phyloP scores from a whole-genome alignment of 345 rosid genomes.

The Dimocarpus longan region DNA sequence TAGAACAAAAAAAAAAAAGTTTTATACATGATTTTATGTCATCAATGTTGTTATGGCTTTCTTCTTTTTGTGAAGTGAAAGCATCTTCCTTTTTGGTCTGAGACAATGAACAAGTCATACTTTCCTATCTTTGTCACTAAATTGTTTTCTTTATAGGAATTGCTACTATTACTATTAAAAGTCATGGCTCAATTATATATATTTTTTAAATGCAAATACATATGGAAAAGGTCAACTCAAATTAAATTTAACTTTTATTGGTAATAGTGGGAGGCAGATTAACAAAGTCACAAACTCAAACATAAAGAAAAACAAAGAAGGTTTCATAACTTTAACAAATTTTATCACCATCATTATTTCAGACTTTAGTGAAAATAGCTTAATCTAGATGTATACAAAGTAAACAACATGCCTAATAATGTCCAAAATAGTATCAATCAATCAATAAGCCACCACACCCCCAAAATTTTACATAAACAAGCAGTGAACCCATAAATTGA shows the following conservation, averaged over 20 bases:
- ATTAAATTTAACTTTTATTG: neutral
- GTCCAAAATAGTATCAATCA: too few species aligned
- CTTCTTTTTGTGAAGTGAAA: neutral
- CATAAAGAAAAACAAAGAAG: too few species aligned
- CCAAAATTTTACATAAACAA: too few species aligned
- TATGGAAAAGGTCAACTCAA: neutral
- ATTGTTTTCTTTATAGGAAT: too few species aligned
- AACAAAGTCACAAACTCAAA: neutral
- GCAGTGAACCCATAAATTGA: too few species aligned
- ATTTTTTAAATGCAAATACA: too few species aligned
- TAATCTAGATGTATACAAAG: too few species aligned
- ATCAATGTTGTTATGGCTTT: neutral
- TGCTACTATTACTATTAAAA: neutral
- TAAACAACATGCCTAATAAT: too few species aligned
- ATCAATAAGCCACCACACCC: too few species aligned
- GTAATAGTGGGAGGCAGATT: constrained; percentile 10
- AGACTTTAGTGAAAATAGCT: too few species aligned
- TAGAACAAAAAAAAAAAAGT: neutral
- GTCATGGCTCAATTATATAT: constrained; percentile 9
- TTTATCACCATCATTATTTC: too few species aligned
- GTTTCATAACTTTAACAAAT: too few species aligned
- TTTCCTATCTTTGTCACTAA: neutral
- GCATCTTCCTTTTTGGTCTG: neutral
- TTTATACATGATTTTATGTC: neutral
- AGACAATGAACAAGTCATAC: neutral